Evolutionary conservation across 2,329 filamentous ascomycete species (phyloP), one percentile per base, ranked within the genome.

Genomic region (Trichocomaceae sp.): DNA sequence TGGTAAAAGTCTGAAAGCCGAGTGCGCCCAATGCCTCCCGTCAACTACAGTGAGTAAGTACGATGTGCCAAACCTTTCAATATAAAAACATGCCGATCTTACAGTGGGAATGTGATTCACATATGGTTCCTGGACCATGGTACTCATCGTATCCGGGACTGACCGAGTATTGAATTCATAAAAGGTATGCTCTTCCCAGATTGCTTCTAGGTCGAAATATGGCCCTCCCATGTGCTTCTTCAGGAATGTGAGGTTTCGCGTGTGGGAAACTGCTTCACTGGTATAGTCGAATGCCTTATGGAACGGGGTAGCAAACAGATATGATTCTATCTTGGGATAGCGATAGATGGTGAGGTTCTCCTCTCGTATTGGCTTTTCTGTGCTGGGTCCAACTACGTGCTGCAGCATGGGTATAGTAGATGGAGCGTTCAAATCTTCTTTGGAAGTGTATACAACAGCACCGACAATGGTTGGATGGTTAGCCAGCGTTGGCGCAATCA

Each of bases 81-180:
- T 29, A 31, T n/a, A 4, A 62, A n/a, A n/a, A n/a, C n/a, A n/a
- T n/a, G n/a, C n/a, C n/a, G n/a, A n/a, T n/a, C 78, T 74, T 62
- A 84, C 77, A 0, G 86, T 89, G 0, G 86, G 84, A 1, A 90
- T 76, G 64, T 90, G 85, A 64, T 90, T 90, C 1, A 91, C 87
- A 63, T 90, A 90, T 1, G 87, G 87, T 66, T 89, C 83, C 47
- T 84, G 77, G 1, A 90, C 86, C 87, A 91, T 90, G 0, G 87
- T 90, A n/a, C 77, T 77, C 87, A 91, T 90, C 0, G 87, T 91
- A 59, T 83, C 80, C 58, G 83, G 82, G 0, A 89, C 86, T 1
- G 81, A 82, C 10, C 86, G 78, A 54, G 83, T 81, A 1, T 69
- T 81, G 65, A 91, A 91, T 65, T 90, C 86, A 61, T 80, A 86